Percentiles rank a stretch among this genome's conserved stretches.
These are phyloP conservation scores for Plasmopara halstedii DNA, from an alignment of 352 stramenopile species.

Conservation along the genomic window DNA sequence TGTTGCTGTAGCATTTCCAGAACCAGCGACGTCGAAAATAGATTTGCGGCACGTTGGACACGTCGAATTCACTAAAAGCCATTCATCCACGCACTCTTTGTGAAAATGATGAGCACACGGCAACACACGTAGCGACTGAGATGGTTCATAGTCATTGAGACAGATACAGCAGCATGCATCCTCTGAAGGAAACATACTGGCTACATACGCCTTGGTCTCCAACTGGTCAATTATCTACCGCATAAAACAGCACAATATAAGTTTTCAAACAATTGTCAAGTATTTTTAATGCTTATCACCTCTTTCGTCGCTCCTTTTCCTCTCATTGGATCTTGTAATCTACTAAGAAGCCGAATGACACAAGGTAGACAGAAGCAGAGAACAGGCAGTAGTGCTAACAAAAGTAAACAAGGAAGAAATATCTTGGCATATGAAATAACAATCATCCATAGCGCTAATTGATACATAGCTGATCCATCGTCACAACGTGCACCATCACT, in stretches of 20 bases:
- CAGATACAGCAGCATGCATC: constrained; percentile 90
- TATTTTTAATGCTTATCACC: too few relatives aligned
- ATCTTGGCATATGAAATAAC: constrained; percentile 91
- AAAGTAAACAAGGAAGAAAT: constrained; percentile 87
- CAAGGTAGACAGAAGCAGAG: constrained; percentile 92
- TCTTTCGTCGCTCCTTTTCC: constrained; percentile 81
- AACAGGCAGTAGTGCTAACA: constrained; percentile 84
- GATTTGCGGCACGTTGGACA: constrained; percentile 84
- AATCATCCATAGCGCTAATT: constrained; percentile 87
- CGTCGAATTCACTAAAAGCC: constrained; percentile 82
- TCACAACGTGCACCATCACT: constrained; percentile 75
- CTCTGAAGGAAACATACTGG: constrained; percentile 59
- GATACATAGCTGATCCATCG: constrained; percentile 70
- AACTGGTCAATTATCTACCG: constrained; percentile 65
- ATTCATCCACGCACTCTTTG: constrained; percentile 87
- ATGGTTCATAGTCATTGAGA: constrained; percentile 78
- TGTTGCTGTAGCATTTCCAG: constrained; percentile 15
- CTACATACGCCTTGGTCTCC: constrained; percentile 45
- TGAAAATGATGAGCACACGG: constrained; percentile 95
- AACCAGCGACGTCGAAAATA: constrained; percentile 40
- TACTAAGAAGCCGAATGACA: constrained; percentile 87
- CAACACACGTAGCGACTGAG: constrained; percentile 89
- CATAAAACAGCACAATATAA: too few relatives aligned
- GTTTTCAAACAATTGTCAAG: too few relatives aligned
- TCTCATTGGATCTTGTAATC: constrained; percentile 81